Evolutionary conservation across 352 stramenopile species (phyloP), one percentile per base, ranked within the genome.

Genomic region (Elongisporangium senticosum): DNA sequence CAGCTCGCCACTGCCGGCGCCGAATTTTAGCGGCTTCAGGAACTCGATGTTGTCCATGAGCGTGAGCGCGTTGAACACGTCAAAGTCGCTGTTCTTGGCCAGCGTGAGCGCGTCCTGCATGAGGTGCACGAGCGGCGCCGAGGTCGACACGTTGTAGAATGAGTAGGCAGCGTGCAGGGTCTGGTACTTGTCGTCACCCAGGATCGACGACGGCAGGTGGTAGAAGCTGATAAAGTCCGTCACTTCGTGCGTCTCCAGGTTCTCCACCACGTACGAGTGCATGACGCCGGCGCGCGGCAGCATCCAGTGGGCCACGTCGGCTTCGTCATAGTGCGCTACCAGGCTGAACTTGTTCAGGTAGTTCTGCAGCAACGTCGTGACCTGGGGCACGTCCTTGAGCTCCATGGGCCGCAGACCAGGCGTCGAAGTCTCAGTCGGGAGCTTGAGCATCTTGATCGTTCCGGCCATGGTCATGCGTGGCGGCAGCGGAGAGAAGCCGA

Each of bases 191-290:
- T 85, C 65, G 72, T 99, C 85, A 51, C 91, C 87, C 50, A 99
- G 92, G 57, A 99, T 89, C 0, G 95, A 97, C 13, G 92, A 99
- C 48, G 97, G 96, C 56, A 99, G 71, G 69, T 99, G 96, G 83
- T 99, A 99, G 65, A 98, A 99, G 72, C 86, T 95, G 56, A 86
- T 93, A 57, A 99, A 93, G 77, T 99, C 96, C 39, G 91, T 98
- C 60, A 99, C 74, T 53, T 91, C 75, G 69, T 90, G 71, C 33
- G 67, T 86, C 47, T 69, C 60, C 0, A 75, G 67, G 68, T 95
- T 81, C 50, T 93, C 81, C 1, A 96, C 76, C 19, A 97, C 86
- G 71, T 97, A 99, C 33, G 93, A 93, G 63, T 91, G 96, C 28
- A 99, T 91, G 21, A 99, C 98, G 7, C 88, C 90, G 3, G 89